Evolutionary conservation across 208 protist species (phyloP), one percentile per base, ranked within the genome.

Genomic region (Trypanosoma grayi): DNA sequence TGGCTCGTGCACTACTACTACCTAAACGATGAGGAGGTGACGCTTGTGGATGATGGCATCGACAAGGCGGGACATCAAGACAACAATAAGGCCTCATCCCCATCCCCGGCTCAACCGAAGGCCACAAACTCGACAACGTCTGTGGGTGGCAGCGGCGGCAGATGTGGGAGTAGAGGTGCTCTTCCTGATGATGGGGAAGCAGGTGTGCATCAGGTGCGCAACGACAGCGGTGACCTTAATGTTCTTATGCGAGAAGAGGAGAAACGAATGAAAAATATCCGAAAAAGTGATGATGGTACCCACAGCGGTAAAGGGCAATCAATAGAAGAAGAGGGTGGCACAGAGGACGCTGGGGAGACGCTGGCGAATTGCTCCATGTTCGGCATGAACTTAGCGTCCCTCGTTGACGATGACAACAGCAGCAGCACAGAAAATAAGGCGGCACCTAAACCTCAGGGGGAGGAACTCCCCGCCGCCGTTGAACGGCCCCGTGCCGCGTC

Each of bases 1-100:
- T 95, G 89, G 86, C 72, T 95, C 8, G 78, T 93, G 51, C 83
- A 93, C 56, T 70, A 92, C 63, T 87, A 80, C 70, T 92, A 93
- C 73, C 70, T 92, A 2, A 90, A 83, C 57, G 62, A 81, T 18
- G 84, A 87, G 47, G 65, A 80, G 13, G 78, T 93, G 30, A 66
- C 78, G 54, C 62, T 93, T 6, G 52, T 75, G 39, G 53, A 70
- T 41, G 43, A 47, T 16, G 0, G 9, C n/a, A n/a, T 9, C 1
- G 41, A 58, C 5, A 64, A 54, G 22, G 30, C 20, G 41, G 18
- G 44, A 37, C 7, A 44, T 59, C 60, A 55, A 2, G 30, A 55
- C 14, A 43, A 75, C 9, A 66, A 20, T 20, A 61, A 41, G 33
- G 30, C 18, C 13, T 20, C 41, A 22, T 7, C 46, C 53, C 4